phyloP scores from a whole-genome alignment of 345 rosid genomes.

The Syzygium aromaticum region DNA sequence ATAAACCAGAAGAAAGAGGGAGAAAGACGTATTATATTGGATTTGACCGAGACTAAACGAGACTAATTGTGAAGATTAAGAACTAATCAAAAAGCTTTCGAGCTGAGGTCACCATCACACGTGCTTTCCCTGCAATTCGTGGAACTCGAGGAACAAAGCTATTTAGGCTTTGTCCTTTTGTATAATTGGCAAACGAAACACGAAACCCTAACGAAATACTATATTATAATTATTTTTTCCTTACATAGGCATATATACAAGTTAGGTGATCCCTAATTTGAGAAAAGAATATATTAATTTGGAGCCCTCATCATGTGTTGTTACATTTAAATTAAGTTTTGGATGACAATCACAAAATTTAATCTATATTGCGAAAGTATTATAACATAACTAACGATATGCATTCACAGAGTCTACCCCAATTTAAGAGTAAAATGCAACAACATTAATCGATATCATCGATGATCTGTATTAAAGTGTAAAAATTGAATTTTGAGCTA shows the following conservation, averaged over 20 bases:
- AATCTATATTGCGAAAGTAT: neutral
- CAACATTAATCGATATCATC: fast-evolving
- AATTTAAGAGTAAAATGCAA: neutral
- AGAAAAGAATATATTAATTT: no score
- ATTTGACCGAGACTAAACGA: neutral
- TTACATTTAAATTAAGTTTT: neutral
- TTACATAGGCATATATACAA: neutral
- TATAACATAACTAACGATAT: no score
- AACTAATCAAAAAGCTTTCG: neutral
- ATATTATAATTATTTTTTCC: neutral
- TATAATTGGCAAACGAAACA: neutral
- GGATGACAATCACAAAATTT: neutral
- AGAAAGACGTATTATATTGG: neutral
- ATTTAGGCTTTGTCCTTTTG: neutral
- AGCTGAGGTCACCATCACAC: neutral
- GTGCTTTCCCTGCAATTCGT: neutral
- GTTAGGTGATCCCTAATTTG: no score
- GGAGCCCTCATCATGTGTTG: no score
- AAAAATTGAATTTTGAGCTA: no score
- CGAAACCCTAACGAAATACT: neutral
- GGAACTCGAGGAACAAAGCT: neutral
- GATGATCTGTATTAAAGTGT: fast-evolving
- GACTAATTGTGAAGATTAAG: neutral
- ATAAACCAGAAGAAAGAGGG: neutral
- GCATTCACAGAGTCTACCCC: neutral